A percentile compares a stretch with the other conserved stretches of the same genome.
phyloP scores from a whole-genome alignment of 345 rosid genomes.

The Angophora floribunda region DNA sequence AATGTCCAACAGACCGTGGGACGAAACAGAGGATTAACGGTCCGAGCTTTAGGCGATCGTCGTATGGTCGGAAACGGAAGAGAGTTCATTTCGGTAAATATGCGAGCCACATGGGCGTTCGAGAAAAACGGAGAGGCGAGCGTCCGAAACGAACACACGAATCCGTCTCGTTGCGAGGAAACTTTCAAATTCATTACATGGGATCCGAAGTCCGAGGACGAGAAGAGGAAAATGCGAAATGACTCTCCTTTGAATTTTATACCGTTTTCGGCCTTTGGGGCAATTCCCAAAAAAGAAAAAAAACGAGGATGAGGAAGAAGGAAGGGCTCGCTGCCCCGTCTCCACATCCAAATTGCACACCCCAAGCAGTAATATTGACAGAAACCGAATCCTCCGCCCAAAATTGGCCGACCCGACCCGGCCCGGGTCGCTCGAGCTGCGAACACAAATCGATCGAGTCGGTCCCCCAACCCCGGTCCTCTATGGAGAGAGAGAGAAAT shows the following conservation, averaged over 20 bases:
- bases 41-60: background rate
- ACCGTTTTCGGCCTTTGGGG: background rate
- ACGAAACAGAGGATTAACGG: background rate
- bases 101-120: background rate
- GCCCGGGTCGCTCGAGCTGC: background rate
- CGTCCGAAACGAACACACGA: background rate
- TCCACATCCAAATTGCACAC: background rate
- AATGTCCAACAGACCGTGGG: background rate
- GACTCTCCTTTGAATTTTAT: background rate
- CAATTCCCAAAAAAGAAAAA: fast-evolving
- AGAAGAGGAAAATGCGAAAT: background rate
- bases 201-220: background rate
- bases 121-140: background rate
- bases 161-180: background rate
- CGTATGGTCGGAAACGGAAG: too few species aligned
- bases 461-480: background rate
- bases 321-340: background rate
- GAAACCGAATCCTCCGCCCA: background rate
- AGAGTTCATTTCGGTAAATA: too few species aligned
- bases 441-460: background rate
- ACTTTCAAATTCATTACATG: background rate
- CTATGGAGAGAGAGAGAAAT: background rate
- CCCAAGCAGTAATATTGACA: background rate
- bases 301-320: too few species aligned
- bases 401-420: background rate